phyloP scores from a whole-genome alignment of 2,329 filamentous ascomycete species.

The Exophiala aquamarina region DNA sequence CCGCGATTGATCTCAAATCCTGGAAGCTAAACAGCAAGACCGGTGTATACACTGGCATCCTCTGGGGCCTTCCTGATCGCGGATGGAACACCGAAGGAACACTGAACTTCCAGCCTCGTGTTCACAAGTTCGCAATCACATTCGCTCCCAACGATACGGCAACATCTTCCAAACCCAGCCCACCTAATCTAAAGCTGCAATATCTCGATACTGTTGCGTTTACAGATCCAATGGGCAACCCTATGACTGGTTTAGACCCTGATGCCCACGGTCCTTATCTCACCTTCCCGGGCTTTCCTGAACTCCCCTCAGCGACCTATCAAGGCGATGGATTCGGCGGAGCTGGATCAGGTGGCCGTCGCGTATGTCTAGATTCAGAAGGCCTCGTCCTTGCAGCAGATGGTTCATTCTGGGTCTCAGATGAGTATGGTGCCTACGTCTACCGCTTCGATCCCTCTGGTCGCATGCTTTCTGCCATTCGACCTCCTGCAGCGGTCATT shows the following conservation, averaged over 20 bases:
- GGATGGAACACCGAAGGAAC: conserved; percentile 75
- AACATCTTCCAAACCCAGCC: conserved; percentile 47
- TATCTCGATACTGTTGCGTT: conserved; percentile 68
- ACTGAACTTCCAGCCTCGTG: conserved; percentile 64
- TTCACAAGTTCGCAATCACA: conserved; percentile 66
- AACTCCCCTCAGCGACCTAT: conserved; percentile 64
- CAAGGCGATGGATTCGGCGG: conserved; percentile 68
- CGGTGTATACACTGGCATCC: conserved; percentile 58
- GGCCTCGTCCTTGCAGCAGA: conserved; percentile 62
- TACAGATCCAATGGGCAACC: conserved; percentile 61
- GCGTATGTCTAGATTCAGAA: conserved; percentile 65
- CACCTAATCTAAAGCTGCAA: conserved; percentile 60
- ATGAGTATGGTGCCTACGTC: conserved; percentile 70
- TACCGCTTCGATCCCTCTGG: conserved; percentile 64
- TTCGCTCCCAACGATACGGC: conserved; percentile 55
- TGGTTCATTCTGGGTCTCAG: conserved; percentile 66
- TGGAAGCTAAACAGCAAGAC: conserved; percentile 54
- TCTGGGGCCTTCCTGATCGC: conserved; percentile 66
- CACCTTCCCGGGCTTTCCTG: conserved; percentile 59
- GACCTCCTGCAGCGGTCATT: conserved; percentile 64
- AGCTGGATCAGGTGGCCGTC: conserved; percentile 57
- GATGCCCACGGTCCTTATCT: conserved; percentile 52
- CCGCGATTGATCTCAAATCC: conserved; percentile 59
- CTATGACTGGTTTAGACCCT: conserved; percentile 64
- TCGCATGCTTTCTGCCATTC: conserved; percentile 62